Conservation (phyloP, 176 grass and related monocot species). For the Oryza meridionalis region DNA sequence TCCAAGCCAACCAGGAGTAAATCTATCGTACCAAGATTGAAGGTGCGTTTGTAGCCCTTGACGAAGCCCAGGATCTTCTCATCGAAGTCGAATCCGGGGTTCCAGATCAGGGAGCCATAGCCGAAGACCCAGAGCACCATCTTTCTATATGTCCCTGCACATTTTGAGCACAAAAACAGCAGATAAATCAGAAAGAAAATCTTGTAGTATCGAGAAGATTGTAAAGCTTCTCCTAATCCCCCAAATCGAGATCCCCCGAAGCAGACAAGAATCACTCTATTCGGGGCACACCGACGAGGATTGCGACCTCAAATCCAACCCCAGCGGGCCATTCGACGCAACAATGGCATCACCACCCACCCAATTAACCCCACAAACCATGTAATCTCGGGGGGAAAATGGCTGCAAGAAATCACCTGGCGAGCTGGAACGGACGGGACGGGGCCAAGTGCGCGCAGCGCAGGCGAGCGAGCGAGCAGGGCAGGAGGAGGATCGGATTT, state of each 20-base stretch:
- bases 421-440: background rate
- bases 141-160: conserved; percentile 8
- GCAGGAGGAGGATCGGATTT: conserved; percentile 16
- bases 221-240: background rate
- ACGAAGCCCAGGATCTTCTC: conserved; percentile 81
- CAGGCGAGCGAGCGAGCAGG: background rate
- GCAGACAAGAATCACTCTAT: background rate
- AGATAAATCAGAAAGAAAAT: background rate
- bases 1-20: background rate
- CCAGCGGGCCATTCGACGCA: too few relatives aligned
- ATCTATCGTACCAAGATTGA: conserved; percentile 73
- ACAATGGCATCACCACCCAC: too few relatives aligned
- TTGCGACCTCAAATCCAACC: too few relatives aligned
- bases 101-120: conserved; percentile 97
- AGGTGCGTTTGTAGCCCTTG: conserved; percentile 82
- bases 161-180: background rate
- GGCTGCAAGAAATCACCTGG: conserved; percentile 18
- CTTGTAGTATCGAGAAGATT: background rate
- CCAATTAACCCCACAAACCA: too few relatives aligned
- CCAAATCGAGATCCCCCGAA: background rate
- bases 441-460: background rate
- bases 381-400: too few relatives aligned
- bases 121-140: conserved; percentile 98
- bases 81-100: conserved; percentile 92
- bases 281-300: too few relatives aligned